phyloP scores from a whole-genome alignment of 768 basidiomycete species.

The Boletus fagicola region DNA sequence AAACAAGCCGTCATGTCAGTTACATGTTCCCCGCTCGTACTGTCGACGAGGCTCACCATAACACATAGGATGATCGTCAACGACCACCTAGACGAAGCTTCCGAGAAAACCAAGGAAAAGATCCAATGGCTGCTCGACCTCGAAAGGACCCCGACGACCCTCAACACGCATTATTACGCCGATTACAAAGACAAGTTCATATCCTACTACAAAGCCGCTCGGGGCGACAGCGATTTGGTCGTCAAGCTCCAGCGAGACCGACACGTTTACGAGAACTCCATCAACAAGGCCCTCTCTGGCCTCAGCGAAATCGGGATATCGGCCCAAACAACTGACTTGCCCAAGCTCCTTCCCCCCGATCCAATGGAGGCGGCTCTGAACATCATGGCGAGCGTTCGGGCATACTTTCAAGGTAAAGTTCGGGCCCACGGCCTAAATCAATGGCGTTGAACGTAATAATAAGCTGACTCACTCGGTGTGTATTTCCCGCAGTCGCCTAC shows the following conservation, averaged over 20 bases:
- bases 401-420: constrained; percentile 69
- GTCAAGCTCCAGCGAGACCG: neutral
- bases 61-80: neutral
- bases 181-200: neutral
- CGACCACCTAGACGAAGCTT: neutral
- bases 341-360: constrained; percentile 51
- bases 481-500: constrained; percentile 40
- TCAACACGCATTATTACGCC: neutral
- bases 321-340: constrained; percentile 34
- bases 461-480: neutral
- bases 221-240: neutral
- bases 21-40: neutral
- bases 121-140: neutral
- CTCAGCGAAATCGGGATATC: neutral
- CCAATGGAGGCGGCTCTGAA: constrained; percentile 52
- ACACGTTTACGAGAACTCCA: neutral
- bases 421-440: neutral
- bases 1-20: neutral
- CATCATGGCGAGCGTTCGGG: constrained; percentile 72
- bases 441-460: neutral
- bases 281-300: neutral
- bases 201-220: neutral
- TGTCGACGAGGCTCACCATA: neutral
- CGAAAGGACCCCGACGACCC: neutral
- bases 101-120: neutral